Percentiles rank a stretch among this genome's conserved stretches.
Evolutionary conservation across 192 early-diverging fungal genomes (phyloP).

Genomic region (Backusella parvicylindrica): DNA sequence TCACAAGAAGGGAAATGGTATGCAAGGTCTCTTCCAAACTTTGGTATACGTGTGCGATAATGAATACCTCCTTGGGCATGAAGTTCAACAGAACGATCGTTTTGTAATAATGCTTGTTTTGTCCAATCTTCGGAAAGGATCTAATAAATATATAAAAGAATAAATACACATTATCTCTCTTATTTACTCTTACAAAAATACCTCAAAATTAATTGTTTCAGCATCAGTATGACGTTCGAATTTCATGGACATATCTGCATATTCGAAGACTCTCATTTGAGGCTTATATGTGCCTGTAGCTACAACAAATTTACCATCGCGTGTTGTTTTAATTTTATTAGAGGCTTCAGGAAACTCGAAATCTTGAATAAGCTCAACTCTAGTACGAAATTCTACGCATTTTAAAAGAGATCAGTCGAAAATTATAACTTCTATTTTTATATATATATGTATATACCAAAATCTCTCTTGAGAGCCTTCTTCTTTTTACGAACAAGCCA

Average conservation of each 20-base stretch:
- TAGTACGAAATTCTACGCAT: conserved; percentile 75
- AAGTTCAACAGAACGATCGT: conserved; percentile 88
- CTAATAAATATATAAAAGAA: conserved; percentile 24
- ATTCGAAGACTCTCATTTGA: conserved; percentile 94
- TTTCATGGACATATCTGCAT: conserved; percentile 92
- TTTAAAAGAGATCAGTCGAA: neutral
- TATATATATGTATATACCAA: conserved; percentile 45
- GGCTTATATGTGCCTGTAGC: conserved; percentile 99
- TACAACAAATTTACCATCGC: conserved; percentile 84
- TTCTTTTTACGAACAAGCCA: conserved; percentile 88
- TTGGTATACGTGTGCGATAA: conserved; percentile 90
- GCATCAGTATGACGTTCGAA: conserved; percentile 94
- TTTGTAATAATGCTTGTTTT: conserved; percentile 88
- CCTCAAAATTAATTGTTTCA: conserved; percentile 84
- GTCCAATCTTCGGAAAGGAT: conserved; percentile 98
- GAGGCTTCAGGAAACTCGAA: conserved; percentile 98
- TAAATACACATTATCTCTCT: neutral
- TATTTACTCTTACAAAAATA: conserved; percentile 4
- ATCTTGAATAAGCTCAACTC: conserved; percentile 96
- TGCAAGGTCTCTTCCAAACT: conserved; percentile 87
- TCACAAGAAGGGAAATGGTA: conserved; percentile 95
- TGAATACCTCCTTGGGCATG: conserved; percentile 96
- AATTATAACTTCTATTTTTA: neutral
- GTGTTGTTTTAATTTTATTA: conserved; percentile 74
- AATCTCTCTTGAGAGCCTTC: conserved; percentile 85